Percentiles rank a stretch among this genome's conserved stretches.
Evolutionary conservation across 1,284 basidiomycete species (phyloP).

Genomic region (Coniferiporia sulphurascens): DNA sequence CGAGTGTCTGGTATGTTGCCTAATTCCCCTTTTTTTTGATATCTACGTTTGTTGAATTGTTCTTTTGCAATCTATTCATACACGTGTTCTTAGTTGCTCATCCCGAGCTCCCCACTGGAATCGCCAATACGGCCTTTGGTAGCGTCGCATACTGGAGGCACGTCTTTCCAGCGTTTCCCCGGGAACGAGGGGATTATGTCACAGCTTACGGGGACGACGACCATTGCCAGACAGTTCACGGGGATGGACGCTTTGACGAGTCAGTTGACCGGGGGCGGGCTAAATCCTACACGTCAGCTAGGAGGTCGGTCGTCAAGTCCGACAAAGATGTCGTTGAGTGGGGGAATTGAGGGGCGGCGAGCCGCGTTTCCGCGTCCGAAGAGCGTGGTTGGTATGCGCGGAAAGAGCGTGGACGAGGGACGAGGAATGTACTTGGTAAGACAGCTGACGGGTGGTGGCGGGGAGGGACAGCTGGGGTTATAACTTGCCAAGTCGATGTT

Average conservation of each 20-base stretch:
- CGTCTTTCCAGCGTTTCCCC: conserved; percentile 16
- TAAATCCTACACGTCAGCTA: conserved; percentile 55
- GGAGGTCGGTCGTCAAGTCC: conserved; percentile 36
- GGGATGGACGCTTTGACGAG: conserved; percentile 47
- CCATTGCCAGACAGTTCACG: conserved; percentile 70
- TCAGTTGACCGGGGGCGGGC: conserved; percentile 54
- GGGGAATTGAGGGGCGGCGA: conserved; percentile 2
- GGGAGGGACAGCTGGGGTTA: conserved; percentile 20
- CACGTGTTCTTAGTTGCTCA: conserved; percentile 45
- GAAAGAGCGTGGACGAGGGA: conserved; percentile 55
- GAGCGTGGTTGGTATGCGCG: conserved; percentile 57
- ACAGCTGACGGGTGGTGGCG: conserved; percentile 61
- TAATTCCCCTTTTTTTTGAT: conserved; percentile 23
- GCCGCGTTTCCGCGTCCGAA: conserved; percentile 44
- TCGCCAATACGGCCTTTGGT: conserved; percentile 46
- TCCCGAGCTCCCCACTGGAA: conserved; percentile 40
- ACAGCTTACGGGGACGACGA: conserved; percentile 65
- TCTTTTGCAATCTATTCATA: conserved; percentile 9
- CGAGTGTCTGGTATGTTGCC: conserved; percentile 60
- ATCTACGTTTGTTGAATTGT: conserved; percentile 14
- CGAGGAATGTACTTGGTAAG: conserved; percentile 61
- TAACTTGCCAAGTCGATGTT: neutral
- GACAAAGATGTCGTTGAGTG: conserved; percentile 44
- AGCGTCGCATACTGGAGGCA: conserved; percentile 41
- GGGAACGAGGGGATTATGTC: conserved; percentile 31